Base-by-base conservation (phyloP, 139 green algal genomes). In the Astrephomene gubernaculifera region DNA sequence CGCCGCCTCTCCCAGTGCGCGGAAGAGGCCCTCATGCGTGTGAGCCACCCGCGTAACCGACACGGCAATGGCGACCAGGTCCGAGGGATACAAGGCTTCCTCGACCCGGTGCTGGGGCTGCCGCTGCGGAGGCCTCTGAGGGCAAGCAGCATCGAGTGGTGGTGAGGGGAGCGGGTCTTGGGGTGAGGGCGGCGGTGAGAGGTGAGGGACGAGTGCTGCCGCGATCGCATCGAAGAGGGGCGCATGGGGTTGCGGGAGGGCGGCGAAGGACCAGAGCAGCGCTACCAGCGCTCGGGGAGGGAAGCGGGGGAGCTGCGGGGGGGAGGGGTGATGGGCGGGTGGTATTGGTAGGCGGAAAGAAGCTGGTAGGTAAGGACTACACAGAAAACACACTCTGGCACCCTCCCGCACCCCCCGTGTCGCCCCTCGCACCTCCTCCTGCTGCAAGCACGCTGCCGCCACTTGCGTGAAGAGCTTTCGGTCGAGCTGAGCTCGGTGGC, bases 261-360 rank as follows among this genome's bases (percentile, higher is more conserved):
- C 33, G 38, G 78, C 82, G 60, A 85, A 91, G 39, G 87, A 69
- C 53, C 72, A 87, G 3, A 84, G 60, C 21, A 88, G 60, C 29
- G 73, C 71, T 10, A 82, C 60, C 29, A 87, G 61, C 3, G 71
- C 82, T 36, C 63, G 71, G 3, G 70, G 60, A 0, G 71, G 71
- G 60, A 85, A 82, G 35, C 24, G 24, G 2, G 27, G 1, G 3
- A 82, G n/a, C 57, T 68, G 82, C 14, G 43, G 4, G 29, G 41
- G 57, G 7, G 25, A 36, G 38, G 74, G 29, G 73, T 39, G 52
- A 8, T 17, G 38, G 52, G 19, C 24, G 45, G 49, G 49, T 29
- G 60, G 22, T 67, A n/a, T n/a, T n/a, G n/a, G n/a, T n/a, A n/a
- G n/a, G n/a, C n/a, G n/a, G n/a, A n/a, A n/a, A n/a, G n/a, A n/a